Base-by-base conservation (phyloP, 2,329 filamentous ascomycete genomes). In the Rutstroemia sp. region DNA sequence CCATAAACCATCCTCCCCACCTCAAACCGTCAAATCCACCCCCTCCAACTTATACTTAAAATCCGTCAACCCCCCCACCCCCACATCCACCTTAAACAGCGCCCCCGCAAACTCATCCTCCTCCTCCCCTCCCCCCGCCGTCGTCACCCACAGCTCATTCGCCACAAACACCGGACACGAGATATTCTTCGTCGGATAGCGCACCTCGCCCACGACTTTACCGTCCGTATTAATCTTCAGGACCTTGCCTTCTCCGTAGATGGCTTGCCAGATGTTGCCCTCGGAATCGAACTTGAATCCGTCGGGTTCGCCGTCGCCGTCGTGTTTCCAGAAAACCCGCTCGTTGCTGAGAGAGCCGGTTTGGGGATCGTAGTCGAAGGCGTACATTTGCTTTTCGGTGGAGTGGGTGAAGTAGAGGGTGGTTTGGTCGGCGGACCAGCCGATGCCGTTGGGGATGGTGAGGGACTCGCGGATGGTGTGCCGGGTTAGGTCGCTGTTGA, bases 191-290 rank as follows among this genome's bases (percentile, higher is more conserved):
- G 91, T 95, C 4, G 91, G 90, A 61, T 95, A 74, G 55, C 75
- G 78, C 61, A 96, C 78, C 73, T 90, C 81, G 6, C 88, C 90
- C 5, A 92, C 76, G 30, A 95, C 72, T 65, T 84, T 75, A 2
- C 89, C 90, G 51, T 79, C 71, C 48, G 80, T 82, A 4, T 56
- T 63, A 66, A 96, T 86, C 69, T 87, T 83, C 62, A 95, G 73
- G 23, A 96, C 88, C 58, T 83, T 81, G 58, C 81, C 76, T 60
- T 87, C 88, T 54, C 90, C 90, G 68, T 89, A 94, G n/a, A 94
- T 77, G 7, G 89, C 88, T 59, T 88, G 85, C 92, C 92, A 96
- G 66, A 96, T 78, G 73, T 87, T 86, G n/a, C 90, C 91, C 54
- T 95, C 83, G 45, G 79, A 80, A 68, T 96, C 92, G 66, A 95